Evolutionary conservation across 225 moss, liverwort and hornwort genomes (phyloP).

Genomic region (Anthoceros angustus): DNA sequence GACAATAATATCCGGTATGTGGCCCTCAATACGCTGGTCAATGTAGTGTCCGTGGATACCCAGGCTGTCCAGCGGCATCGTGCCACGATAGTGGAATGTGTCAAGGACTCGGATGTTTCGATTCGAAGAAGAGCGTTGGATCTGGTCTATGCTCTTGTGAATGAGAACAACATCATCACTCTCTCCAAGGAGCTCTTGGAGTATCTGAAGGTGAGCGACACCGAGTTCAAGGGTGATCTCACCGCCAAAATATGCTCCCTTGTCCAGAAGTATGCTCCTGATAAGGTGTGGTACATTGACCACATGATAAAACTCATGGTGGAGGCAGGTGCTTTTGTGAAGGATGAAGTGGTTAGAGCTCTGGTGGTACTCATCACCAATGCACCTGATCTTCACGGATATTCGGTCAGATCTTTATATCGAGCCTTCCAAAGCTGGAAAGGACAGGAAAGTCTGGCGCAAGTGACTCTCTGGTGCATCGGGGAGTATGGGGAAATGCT

Average conservation of each 20-base stretch:
- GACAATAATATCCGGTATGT: slow-evolving; percentile 98
- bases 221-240: slow-evolving; percentile 75
- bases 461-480: slow-evolving; percentile 85
- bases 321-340: background rate
- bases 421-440: background rate
- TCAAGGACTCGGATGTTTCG: slow-evolving; percentile 97
- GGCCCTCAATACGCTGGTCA: slow-evolving; percentile 86
- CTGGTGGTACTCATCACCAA: slow-evolving; percentile 1
- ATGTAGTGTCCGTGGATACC: slow-evolving; percentile 75
- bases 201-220: slow-evolving; percentile 78
- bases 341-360: slow-evolving; percentile 5
- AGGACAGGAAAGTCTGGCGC: slow-evolving; percentile 71
- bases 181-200: slow-evolving; percentile 78
- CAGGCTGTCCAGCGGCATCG: slow-evolving; percentile 95
- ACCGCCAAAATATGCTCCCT: slow-evolving; percentile 68
- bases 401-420: background rate
- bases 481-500: slow-evolving; percentile 95
- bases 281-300: background rate
- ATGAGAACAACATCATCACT: slow-evolving; percentile 64
- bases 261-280: slow-evolving; percentile 52
- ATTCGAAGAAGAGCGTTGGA: slow-evolving; percentile 81
- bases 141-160: slow-evolving; percentile 69
- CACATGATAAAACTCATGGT: background rate
- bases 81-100: slow-evolving; percentile 61
- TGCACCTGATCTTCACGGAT: slow-evolving; percentile 9